phyloP scores from a whole-genome alignment of 75 land plant species.

The Pinus taeda region DNA sequence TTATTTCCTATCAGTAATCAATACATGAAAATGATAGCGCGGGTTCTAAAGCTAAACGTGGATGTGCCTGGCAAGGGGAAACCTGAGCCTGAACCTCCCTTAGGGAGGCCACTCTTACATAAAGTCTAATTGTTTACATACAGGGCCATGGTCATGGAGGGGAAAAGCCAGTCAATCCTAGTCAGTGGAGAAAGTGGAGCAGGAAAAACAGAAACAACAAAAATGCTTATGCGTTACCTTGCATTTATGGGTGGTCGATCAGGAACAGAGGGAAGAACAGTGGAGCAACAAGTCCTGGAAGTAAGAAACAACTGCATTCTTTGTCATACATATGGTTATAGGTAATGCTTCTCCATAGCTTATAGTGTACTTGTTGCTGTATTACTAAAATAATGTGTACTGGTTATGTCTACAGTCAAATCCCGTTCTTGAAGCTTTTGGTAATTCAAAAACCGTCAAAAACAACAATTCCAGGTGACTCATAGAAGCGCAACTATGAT shows the following conservation, averaged over 20 bases:
- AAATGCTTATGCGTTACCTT: constrained; percentile 84
- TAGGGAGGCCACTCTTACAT: not conserved
- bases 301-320: constrained; percentile 22
- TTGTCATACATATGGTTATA: not conserved
- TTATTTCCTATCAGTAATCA: not conserved
- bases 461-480: constrained; percentile 74
- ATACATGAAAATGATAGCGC: too few relatives aligned
- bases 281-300: constrained; percentile 90
- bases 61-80: not conserved
- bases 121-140: not conserved
- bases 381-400: not conserved
- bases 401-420: constrained; percentile 45
- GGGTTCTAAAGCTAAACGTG: too few relatives aligned
- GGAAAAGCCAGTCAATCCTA: constrained; percentile 76
- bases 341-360: not conserved
- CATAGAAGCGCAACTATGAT: not conserved
- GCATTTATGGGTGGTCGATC: constrained; percentile 94
- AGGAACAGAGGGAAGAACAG: constrained; percentile 76
- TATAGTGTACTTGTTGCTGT: not conserved
- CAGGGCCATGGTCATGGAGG: constrained; percentile 84
- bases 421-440: constrained; percentile 79
- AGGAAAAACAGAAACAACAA: constrained; percentile 91
- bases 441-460: constrained; percentile 70
- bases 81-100: not conserved
- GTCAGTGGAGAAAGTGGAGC: constrained; percentile 96